Percentiles rank a stretch among this genome's conserved stretches.
These are phyloP conservation scores for Peronospora destructor DNA, from an alignment of 352 stramenopile species.

Conservation along the genomic window DNA sequence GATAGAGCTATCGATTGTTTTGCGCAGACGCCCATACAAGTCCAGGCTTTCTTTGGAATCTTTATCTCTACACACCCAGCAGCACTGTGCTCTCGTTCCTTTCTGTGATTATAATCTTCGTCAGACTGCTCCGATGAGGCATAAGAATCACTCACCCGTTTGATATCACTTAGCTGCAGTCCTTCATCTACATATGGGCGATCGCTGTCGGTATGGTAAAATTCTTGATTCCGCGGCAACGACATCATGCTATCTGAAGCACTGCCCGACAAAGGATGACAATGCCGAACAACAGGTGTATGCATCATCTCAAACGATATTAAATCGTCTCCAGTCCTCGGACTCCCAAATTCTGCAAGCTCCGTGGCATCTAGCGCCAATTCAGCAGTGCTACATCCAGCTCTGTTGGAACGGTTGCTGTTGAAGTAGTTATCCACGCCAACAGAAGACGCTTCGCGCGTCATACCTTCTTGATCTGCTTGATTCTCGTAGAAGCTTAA, in stretches of 20 bases:
- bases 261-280: slow-evolving; percentile 20
- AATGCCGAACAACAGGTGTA: slow-evolving; percentile 36
- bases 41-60: slow-evolving; percentile 81
- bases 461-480: slow-evolving; percentile 18
- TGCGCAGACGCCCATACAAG: slow-evolving; percentile 51
- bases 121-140: slow-evolving; percentile 56
- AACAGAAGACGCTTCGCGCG: slow-evolving; percentile 41
- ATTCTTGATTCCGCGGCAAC: slow-evolving; percentile 32
- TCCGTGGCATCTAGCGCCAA: slow-evolving; percentile 21
- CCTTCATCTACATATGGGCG: slow-evolving; percentile 33
- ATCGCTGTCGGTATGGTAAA: slow-evolving; percentile 47
- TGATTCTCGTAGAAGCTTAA: slow-evolving; percentile 67
- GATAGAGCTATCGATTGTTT: slow-evolving; percentile 71
- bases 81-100: slow-evolving; percentile 25
- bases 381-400: slow-evolving; percentile 12
- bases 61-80: slow-evolving; percentile 71
- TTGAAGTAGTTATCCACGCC: slow-evolving; percentile 52
- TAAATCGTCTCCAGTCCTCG: slow-evolving; percentile 42
- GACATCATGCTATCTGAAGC: slow-evolving; percentile 27
- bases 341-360: slow-evolving; percentile 34
- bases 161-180: slow-evolving; percentile 52
- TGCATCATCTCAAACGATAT: slow-evolving; percentile 65
- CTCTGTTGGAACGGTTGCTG: slow-evolving; percentile 15
- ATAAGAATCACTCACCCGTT: slow-evolving; percentile 64
- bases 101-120: slow-evolving; percentile 26